These are phyloP conservation scores for Wickerhamomyces ciferrii DNA, from an alignment of 805 yeast genomes.

Conservation along the genomic window DNA sequence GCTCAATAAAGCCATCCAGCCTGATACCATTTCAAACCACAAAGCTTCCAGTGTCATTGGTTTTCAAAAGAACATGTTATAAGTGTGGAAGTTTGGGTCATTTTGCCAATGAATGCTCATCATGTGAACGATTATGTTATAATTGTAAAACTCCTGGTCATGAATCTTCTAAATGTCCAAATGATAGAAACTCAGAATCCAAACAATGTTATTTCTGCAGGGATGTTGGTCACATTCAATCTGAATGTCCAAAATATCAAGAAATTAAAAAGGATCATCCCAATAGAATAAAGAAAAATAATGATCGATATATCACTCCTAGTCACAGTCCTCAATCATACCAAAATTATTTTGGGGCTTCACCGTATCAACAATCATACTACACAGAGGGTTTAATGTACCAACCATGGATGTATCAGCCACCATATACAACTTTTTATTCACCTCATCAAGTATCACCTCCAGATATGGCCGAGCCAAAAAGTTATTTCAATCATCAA, in stretches of 20 bases:
- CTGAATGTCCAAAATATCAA: constrained; percentile 18
- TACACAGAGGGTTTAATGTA: neutral
- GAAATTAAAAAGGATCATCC: neutral
- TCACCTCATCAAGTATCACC: neutral
- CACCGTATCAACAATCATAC: neutral
- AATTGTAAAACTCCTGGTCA: constrained; percentile 27
- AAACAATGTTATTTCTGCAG: constrained; percentile 26
- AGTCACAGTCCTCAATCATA: neutral
- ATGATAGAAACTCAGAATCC: constrained; percentile 11
- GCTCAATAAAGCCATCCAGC: neutral
- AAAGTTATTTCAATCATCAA: neutral
- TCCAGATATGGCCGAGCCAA: neutral
- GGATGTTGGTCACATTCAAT: constrained; percentile 24
- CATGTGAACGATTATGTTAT: constrained; percentile 22
- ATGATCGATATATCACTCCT: neutral
- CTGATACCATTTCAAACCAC: neutral
- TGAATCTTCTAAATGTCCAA: constrained; percentile 21
- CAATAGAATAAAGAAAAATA: too few relatives aligned
- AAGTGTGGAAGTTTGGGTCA: constrained; percentile 18
- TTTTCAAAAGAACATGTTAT: constrained; percentile 24
- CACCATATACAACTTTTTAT: neutral
- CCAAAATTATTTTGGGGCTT: too few relatives aligned
- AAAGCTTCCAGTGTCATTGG: constrained; percentile 15
- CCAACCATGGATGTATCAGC: neutral
- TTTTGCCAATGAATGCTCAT: constrained; percentile 22